Base-by-base conservation (phyloP, 2,329 filamentous ascomycete genomes). In the Rhinocladiella similis region DNA sequence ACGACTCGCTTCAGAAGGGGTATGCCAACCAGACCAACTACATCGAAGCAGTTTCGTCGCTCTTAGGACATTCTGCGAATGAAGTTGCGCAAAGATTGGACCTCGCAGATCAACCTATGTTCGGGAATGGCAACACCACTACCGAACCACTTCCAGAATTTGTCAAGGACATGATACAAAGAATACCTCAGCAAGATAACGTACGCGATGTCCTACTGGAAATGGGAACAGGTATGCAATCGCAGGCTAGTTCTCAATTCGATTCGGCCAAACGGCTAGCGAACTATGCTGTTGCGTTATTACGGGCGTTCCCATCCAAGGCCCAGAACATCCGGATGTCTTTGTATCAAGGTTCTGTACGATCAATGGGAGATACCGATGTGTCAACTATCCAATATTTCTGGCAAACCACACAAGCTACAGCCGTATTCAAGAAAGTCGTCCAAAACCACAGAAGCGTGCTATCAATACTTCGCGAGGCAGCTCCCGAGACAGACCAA, bases 321-420 rank as follows among this genome's bases (percentile, higher is more conserved):
- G 87, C 86, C 3, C 92, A 97, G 67, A 91, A 97, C 57, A 95
- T 97, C 58, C 87, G 92, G 19, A 96, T 97, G 90, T 93, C 91
- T 75, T 78, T 97, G 1, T 97, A 94, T 68, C 80, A 94, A 39
- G 89, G 91, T 0, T 84, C 88, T 42, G 78, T 65, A 10, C 47
- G 29, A 25, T 58, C 57, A 1, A 29, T 57, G 12, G 79, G 2
- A 61, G 68, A 50, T 62, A 67, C 47, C 20, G 47, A 59, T n/a
- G 36, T 86, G 7, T 88, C 90, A 0, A 85, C 89, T 0, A 85
- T 93, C 56, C 87, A 88, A 64, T 96, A 91, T 67, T 90, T 97
- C 64, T 97, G 94, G 91, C 81, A 88, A 52, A 83, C 84, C 25
- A 80, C 83, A 47, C 79, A 76, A 57, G 72, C 73, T 18, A 87